phyloP scores from a whole-genome alignment of 805 yeast species.

The Cephaloascus fragrans region DNA sequence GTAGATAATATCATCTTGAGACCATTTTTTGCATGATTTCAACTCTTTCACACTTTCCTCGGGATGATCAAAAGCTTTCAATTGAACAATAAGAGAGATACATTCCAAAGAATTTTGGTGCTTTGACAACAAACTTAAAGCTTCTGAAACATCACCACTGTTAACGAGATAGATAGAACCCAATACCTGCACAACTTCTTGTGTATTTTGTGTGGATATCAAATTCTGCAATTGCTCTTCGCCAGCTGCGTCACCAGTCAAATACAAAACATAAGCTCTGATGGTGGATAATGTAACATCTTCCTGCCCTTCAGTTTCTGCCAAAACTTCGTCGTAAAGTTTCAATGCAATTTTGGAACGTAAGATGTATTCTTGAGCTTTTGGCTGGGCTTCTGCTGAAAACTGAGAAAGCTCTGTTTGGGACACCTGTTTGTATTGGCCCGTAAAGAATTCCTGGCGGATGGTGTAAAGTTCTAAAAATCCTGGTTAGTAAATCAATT shows the following conservation, averaged over 20 bases:
- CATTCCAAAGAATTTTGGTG: conserved; percentile 31
- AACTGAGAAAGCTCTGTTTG: conserved; percentile 26
- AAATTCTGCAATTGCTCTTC: conserved; percentile 11
- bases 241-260: conserved; percentile 8
- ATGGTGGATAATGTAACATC: conserved; percentile 16
- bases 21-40: conserved; percentile 32
- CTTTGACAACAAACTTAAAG: conserved; percentile 24
- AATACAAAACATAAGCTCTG: conserved; percentile 12
- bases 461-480: conserved; percentile 40
- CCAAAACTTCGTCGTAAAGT: conserved; percentile 8
- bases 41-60: conserved; percentile 39
- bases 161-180: conserved; percentile 30
- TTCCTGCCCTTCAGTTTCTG: conserved; percentile 9
- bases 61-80: conserved; percentile 27
- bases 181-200: conserved; percentile 21
- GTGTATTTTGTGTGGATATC: conserved; percentile 10
- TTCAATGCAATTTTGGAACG: conserved; percentile 25
- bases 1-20: conserved; percentile 65
- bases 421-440: conserved; percentile 38
- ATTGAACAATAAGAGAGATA: conserved; percentile 23
- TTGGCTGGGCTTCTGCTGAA: conserved; percentile 12
- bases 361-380: conserved; percentile 17
- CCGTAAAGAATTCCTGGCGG: conserved; percentile 52
- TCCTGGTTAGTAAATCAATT: too few species aligned
- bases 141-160: conserved; percentile 28